Evolutionary conservation across 495 filamentous ascomycete species (phyloP).

Genomic region (Filosporella fistucella): DNA sequence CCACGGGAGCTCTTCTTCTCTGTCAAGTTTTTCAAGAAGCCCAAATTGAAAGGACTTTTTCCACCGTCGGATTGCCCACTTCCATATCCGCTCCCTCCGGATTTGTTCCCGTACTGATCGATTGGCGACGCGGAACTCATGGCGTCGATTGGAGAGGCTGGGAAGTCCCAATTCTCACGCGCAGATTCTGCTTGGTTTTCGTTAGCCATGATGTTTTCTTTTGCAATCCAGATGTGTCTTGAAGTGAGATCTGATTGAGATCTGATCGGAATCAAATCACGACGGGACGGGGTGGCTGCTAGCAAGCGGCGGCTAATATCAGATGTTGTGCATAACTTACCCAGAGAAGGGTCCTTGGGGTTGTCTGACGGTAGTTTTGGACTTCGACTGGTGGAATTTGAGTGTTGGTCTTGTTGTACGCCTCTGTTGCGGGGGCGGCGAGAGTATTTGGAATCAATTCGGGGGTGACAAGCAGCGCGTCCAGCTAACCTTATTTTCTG

Average conservation of each 20-base stretch:
- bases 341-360: not conserved
- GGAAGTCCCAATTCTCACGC: constrained; percentile 1
- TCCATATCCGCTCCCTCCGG: constrained; percentile 20
- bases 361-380: too few species aligned
- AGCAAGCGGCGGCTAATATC: not conserved
- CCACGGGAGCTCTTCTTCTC: constrained; percentile 59
- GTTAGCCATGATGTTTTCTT: constrained; percentile 15
- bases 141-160: constrained; percentile 4
- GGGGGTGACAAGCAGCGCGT: too few species aligned
- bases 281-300: not conserved
- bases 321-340: constrained; percentile 19
- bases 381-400: too few species aligned
- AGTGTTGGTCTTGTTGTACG: not conserved
- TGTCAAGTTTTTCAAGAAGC: constrained; percentile 54
- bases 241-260: not conserved
- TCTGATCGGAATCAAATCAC: not conserved
- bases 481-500: too few species aligned
- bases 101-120: constrained; percentile 23
- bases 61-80: constrained; percentile 30
- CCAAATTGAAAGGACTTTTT: constrained; percentile 52
- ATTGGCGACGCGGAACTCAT: constrained; percentile 22
- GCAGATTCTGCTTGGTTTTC: not conserved
- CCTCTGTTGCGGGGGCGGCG: not conserved
- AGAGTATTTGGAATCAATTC: constrained; percentile 8
- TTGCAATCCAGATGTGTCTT: not conserved